Percentiles rank a stretch among this genome's conserved stretches.
phyloP scores from a whole-genome alignment of 306 rosid species.

The Gastrolobium villosum region DNA sequence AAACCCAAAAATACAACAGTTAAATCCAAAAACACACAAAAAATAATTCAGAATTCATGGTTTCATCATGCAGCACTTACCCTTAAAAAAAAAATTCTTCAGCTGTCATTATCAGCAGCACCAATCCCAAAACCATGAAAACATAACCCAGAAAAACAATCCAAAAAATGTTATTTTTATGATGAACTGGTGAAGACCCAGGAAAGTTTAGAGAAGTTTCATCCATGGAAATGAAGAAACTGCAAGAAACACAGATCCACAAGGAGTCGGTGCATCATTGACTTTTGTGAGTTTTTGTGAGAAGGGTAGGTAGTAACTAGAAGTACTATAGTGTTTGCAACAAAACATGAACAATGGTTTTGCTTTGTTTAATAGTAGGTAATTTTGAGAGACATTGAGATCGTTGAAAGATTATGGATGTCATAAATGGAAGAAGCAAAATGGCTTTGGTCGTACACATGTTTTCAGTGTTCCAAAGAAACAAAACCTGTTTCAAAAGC shows the following conservation, averaged over 20 bases:
- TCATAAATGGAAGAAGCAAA: conserved; percentile 49
- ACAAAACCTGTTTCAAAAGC: conserved; percentile 51
- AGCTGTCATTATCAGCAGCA: conserved; percentile 34
- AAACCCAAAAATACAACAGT: conserved; percentile 28
- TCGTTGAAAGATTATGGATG: conserved; percentile 60
- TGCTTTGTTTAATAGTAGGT: conserved; percentile 39
- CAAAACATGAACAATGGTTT: no score
- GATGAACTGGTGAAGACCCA: conserved; percentile 36
- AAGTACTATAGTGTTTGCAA: no score
- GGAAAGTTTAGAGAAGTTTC: conserved; percentile 35
- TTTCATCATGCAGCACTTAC: conserved; percentile 52
- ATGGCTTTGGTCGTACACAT: conserved; percentile 36
- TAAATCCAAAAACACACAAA: conserved; percentile 22
- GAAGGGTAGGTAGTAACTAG: conserved; percentile 23
- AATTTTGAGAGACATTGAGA: conserved; percentile 56
- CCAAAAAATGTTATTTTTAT: conserved; percentile 24
- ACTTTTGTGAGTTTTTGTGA: conserved; percentile 53
- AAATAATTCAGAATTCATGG: background rate
- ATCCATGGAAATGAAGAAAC: conserved; percentile 45
- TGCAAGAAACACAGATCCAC: conserved; percentile 65
- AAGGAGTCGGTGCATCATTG: conserved; percentile 64
- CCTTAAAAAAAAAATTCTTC: conserved; percentile 3
- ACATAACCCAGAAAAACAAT: conserved; percentile 17
- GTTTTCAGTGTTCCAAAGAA: conserved; percentile 41
- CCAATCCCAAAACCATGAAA: conserved; percentile 40